phyloP scores from a whole-genome alignment of 1,284 basidiomycete species.

The Papiliotrema nemorosa region DNA sequence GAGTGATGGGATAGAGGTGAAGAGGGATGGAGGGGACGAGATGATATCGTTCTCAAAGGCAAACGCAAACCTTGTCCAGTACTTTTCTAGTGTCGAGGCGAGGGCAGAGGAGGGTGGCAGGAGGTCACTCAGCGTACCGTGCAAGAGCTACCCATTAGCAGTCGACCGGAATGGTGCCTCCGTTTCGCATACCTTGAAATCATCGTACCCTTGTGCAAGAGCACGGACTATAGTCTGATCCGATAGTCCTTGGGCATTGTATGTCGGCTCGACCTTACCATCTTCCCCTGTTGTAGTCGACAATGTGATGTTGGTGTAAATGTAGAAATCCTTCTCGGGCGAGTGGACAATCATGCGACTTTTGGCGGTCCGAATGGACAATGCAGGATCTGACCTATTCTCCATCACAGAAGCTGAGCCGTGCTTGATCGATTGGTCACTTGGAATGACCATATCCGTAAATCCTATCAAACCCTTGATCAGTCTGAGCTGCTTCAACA shows the following conservation, averaged over 20 bases:
- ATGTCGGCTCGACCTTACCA: constrained; percentile 7
- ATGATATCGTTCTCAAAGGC: constrained; percentile 27
- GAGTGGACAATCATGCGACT: constrained; percentile 33
- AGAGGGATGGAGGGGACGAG: constrained; percentile 7
- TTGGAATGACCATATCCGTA: constrained; percentile 24
- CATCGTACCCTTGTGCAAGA: constrained; percentile 37
- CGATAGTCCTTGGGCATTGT: constrained; percentile 23
- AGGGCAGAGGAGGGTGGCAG: constrained; percentile 14
- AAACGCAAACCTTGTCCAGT: constrained; percentile 42
- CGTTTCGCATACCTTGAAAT: constrained; percentile 31
- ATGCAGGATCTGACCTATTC: background rate
- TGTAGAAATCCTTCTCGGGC: constrained; percentile 37
- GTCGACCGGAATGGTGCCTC: background rate
- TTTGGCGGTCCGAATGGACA: constrained; percentile 30
- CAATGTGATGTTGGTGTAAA: constrained; percentile 33
- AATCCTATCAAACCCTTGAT: constrained; percentile 45
- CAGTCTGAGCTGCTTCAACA: constrained; percentile 44
- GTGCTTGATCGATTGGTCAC: background rate
- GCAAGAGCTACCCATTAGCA: constrained; percentile 23
- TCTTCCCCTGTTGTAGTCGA: constrained; percentile 12
- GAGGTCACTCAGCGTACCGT: constrained; percentile 23
- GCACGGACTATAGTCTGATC: constrained; percentile 34
- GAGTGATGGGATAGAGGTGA: constrained; percentile 26
- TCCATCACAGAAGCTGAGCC: background rate
- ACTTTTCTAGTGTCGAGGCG: constrained; percentile 31